Base-by-base conservation (phyloP, 2,329 filamentous ascomycete genomes). In the Biscogniauxia marginata region DNA sequence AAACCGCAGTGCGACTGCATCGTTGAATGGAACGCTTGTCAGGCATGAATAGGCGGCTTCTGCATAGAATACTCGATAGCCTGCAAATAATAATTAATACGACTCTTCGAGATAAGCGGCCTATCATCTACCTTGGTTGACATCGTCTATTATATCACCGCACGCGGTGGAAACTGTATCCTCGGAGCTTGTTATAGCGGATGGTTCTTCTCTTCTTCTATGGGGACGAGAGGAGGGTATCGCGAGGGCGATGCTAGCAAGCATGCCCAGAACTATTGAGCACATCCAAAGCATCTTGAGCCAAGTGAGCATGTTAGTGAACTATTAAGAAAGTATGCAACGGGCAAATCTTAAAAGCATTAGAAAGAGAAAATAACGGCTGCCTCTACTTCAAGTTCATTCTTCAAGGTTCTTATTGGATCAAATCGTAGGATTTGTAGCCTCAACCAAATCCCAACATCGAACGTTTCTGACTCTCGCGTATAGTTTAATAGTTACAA, bases 1-100 rank as follows among this genome's bases (percentile, higher is more conserved):
- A 54, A 80, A 77, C 1, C 74, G 66, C 5, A 70, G 63, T 2
- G 77, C 77, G 1, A 77, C 73, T 6, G 73, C 76, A 3, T 69
- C 22, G 50, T 77, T 73, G 60, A 82, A 78, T 0, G 79, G 77
- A 6, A 80, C 74, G 21, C 66, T 75, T 2, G 60, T 70, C 8
- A 80, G 66, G 56, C 79, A 82, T n/a, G 30, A 39, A n/a, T 39
- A 39, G 7, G 30, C 30, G 7, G 30, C 30, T 39, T 39, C 30
- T 4, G 30, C 30, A 16, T n/a, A 39, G 30, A 39, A 39, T 9
- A 39, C 30, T 16, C 13, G 9, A 39, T 39, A 39, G 13, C 30
- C 30, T 39, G 13, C 30, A 39, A 11, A 16, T n/a, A 39, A n/a
- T 39, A 16, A n/a, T 39, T 6, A 39, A 9, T 9, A 39, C 11